Conservation (phyloP, 1,284 basidiomycete species). For the Anthracocystis panici-leucophaei region DNA sequence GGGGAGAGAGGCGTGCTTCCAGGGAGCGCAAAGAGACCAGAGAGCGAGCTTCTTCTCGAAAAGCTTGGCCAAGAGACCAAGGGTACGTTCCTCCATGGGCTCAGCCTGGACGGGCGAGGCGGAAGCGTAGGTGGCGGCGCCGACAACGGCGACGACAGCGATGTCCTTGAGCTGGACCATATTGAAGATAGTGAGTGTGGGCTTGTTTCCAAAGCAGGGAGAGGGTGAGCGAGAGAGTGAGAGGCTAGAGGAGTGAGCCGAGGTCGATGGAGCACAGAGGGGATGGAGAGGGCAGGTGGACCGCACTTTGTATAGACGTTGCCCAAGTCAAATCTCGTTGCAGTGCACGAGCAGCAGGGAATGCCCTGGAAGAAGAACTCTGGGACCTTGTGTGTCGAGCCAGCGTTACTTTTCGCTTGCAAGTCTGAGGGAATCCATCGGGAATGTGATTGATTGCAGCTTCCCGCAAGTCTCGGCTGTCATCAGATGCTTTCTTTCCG, state of each 20-base stretch:
- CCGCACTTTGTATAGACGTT: not conserved
- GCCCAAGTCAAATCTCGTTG: not conserved
- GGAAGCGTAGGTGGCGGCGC: conserved; percentile 21
- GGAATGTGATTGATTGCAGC: no score
- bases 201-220: not conserved
- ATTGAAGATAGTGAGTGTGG: not conserved
- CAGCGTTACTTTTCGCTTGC: no score
- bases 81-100: conserved; percentile 13
- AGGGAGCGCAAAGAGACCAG: conserved; percentile 28
- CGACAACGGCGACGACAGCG: conserved; percentile 17
- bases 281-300: not conserved
- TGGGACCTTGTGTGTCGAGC: no score
- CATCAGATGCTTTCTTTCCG: no score
- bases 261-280: conserved; percentile 7
- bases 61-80: conserved; percentile 2
- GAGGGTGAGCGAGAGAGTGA: conserved; percentile 1
- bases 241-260: not conserved
- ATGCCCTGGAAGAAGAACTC: no score
- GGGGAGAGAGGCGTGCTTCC: conserved; percentile 28
- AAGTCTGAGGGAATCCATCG: no score
- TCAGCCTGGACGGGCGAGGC: conserved; percentile 26
- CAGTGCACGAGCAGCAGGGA: not conserved
- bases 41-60: conserved; percentile 13
- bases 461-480: no score
- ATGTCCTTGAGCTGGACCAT: conserved; percentile 26